Base-by-base conservation (phyloP, 1,284 basidiomycete genomes). In the Trichosporon ovoides region DNA sequence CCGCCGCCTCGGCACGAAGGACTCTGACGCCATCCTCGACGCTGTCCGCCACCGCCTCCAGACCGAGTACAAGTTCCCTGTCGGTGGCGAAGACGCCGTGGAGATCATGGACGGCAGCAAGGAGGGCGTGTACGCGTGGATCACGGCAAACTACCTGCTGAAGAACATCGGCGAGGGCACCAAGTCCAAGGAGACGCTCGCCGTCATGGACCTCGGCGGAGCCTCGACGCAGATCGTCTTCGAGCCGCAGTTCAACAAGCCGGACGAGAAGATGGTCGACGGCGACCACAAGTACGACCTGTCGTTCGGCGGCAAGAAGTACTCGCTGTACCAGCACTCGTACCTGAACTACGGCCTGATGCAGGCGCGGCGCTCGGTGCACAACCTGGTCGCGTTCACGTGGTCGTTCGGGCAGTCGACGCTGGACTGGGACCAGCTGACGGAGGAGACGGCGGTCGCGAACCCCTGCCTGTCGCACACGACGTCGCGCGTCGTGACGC, bases 191-290 rank as follows among this genome's bases (percentile, higher is more conserved):
- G 76, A 75, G 49, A 86, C 91, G n/a, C 90, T 90, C 61, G 95
- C 94, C 18, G 91, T 97, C 49, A 87, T 98, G 65, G 95, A 98
- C 73, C 85, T 98, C 51, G 96, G 95, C 11, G 95, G 96, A 7
- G 95, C 89, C 18, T 95, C 91, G 54, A 98, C 95, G 19, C 95
- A 98, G 79, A 98, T 98, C 73, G 94, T 97, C 56, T 98, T 98
- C 70, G 87, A 96, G 79, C 95, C 95, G 1, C 81, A 79, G 58
- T 87, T 87, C 72, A 19, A 6, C 28, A 52, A 53, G 53, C 43
- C 28, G 36, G 67, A 77, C 55, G 79, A 80, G 13, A 79, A 81
- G 58, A 79, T 98, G 64, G 84, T 83, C 68, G 85, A 90, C 12
- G 94, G 94, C 46, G 94, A 97, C 63, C 95, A 98, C 81, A 92